Evolutionary conservation across 2,329 filamentous ascomycete species (phyloP), one percentile per base, ranked within the genome.

Genomic region (Cadophora sp.): DNA sequence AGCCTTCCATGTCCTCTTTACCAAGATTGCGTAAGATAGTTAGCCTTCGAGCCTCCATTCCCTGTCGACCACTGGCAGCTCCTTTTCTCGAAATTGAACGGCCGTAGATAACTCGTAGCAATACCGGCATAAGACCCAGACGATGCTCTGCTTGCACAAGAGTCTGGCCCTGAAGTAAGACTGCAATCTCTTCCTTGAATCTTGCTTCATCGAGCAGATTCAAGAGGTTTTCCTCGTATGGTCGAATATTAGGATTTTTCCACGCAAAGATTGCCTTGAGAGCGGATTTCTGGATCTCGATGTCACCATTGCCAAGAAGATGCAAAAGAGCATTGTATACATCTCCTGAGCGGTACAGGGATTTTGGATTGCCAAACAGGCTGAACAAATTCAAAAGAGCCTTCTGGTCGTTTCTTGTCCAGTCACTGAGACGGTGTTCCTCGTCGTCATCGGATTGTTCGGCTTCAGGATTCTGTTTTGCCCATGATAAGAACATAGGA

Each of bases 101-200:
- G 50, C 96, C 96, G 78, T 98, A 99, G 1, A 99, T 83, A 40
- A 99, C 81, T 60, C 94, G 88, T 40, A 99, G 86, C 29, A 99
- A 84, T 5, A 99, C 88, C 1, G 96, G 95, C 85, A 98, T 92
- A 43, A 97, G 80, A 56, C 89, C 87, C 3, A 82, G 76, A 9
- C 91, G 88, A 76, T 99, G 93, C 62, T 91, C 87, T 7, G 89
- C 82, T 72, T 90, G 89, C 72, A 97, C 91, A 65, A 90, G 81
- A 67, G 89, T 89, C 22, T 92, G 90, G 19, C 91, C 87, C 76
- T 93, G 91, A 64, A 99, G 86, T 72, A 99, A 91, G 4, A 96
- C 89, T 0, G 93, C 91, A n/a, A 99, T 85, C 77, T 98, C 95
- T 76, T 98, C 96, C 76, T 94, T 93, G 81, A 98, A 97, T 60